A percentile compares a stretch with the other conserved stretches of the same genome.
Conservation (phyloP, 352 stramenopile species). For the Phytophthora crassamura region DNA sequence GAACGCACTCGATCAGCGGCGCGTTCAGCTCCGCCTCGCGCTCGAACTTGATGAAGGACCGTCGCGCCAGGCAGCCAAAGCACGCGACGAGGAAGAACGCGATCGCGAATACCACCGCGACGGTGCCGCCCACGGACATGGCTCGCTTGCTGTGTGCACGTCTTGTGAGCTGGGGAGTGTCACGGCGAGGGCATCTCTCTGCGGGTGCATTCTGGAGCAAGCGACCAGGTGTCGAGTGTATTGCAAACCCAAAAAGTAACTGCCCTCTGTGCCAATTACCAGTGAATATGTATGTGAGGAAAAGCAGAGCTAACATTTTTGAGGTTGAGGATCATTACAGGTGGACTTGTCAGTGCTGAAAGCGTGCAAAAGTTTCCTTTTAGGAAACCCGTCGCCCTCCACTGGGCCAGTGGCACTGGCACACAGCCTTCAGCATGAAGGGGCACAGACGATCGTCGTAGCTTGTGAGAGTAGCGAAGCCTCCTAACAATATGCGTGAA, state of each 20-base stretch:
- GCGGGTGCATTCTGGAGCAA: neutral
- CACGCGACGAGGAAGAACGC: slow-evolving; percentile 12
- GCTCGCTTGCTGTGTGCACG: neutral
- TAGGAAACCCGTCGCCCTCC: too few species aligned
- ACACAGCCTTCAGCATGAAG: slow-evolving; percentile 56
- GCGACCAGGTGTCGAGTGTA: neutral
- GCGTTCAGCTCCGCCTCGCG: slow-evolving; percentile 22
- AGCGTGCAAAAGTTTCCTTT: too few species aligned
- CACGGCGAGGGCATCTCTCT: neutral
- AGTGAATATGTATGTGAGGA: neutral
- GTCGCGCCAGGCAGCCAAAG: slow-evolving; percentile 16
- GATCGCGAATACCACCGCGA: slow-evolving; percentile 13
- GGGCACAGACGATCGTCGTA: slow-evolving; percentile 58
- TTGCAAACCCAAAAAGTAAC: slow-evolving; percentile 2
- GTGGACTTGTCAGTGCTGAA: too few species aligned
- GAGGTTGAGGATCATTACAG: too few species aligned
- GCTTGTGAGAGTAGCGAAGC: slow-evolving; percentile 58
- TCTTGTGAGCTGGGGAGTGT: neutral
- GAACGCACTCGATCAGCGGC: slow-evolving; percentile 30
- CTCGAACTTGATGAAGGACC: slow-evolving; percentile 23
- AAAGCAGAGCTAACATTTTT: too few species aligned
- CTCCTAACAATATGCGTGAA: slow-evolving; percentile 53
- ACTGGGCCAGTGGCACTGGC: too few species aligned
- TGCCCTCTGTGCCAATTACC: neutral
- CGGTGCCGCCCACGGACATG: slow-evolving; percentile 17